phyloP scores from a whole-genome alignment of 1,139 yeast species.

The Pichia terricola region DNA sequence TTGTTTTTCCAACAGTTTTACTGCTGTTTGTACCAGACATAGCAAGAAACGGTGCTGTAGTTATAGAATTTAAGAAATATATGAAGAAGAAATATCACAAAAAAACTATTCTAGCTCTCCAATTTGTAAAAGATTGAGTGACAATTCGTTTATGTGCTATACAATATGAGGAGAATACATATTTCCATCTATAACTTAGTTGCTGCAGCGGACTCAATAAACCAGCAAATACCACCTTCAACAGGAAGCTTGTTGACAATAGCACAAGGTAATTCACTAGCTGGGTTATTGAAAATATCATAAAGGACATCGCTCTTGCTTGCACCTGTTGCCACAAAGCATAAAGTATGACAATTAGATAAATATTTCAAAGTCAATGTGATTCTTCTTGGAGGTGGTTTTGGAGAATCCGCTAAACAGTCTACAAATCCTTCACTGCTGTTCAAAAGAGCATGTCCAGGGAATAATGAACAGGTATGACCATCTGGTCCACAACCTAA shows the following conservation, averaged over 20 bases:
- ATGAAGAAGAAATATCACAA: no score
- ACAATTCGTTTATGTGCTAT: no score
- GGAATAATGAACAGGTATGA: conserved; percentile 85
- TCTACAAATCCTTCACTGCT: conserved; percentile 28
- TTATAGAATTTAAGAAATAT: no score
- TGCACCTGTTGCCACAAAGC: conserved; percentile 85
- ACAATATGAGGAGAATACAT: no score
- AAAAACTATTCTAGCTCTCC: no score
- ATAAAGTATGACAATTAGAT: conserved; percentile 44
- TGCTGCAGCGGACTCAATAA: conserved; percentile 42
- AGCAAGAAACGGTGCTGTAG: no score
- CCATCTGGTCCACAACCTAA: conserved; percentile 99
- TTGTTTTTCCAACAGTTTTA: no score
- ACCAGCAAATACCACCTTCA: conserved; percentile 56
- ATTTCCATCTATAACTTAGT: no score
- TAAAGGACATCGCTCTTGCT: conserved; percentile 69
- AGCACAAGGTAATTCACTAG: conserved; percentile 53
- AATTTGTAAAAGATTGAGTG: no score
- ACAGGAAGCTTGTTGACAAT: conserved; percentile 42
- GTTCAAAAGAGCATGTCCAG: conserved; percentile 19
- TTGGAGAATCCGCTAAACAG: conserved; percentile 53
- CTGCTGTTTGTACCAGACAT: no score
- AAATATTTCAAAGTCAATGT: conserved; percentile 62
- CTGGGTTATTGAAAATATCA: conserved; percentile 46
- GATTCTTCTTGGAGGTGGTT: conserved; percentile 71